Evolutionary conservation across 306 rosid species (phyloP), one percentile per base, ranked within the genome.

Genomic region (Vigna radiata): DNA sequence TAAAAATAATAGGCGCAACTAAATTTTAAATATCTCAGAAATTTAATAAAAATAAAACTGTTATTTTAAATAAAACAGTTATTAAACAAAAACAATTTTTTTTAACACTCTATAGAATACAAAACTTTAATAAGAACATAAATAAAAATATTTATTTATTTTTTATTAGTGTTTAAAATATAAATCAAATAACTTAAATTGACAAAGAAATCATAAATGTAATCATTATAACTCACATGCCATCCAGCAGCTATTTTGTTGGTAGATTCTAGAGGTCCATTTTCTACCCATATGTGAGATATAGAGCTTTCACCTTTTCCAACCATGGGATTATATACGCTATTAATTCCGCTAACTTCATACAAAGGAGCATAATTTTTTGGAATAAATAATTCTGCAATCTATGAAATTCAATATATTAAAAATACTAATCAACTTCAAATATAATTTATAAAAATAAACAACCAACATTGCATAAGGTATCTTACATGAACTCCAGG

Each of bases 191-290:
- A 9, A 27, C 15, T 7, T 53, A 23, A 11, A 5, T 13, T 2
- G 4, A 2, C 4, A 27, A 27, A 27, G 3, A 61, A 54, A 36
- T 8, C 2, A 48, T 60, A 17, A 61, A 12, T 62, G 0, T 1
- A 64, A 10, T n/a, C 25, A 68, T 8, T 44, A 13, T 56, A 56
- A 77, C 82, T 79, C 15, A 72, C 83, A 18, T 72, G 83, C 81
- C 81, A 77, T 67, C 81, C 75, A 3, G 4, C 1, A 0, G 3
- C 0, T 0, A 77, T 67, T 66, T 15, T 23, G 18, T 65, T 47
- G 12, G 1, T 3, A 23, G 1, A 4, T 29, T 4, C 33, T 4
- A 29, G 0, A 29, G 33, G 15, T 7, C 77, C 77, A 37, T 56
- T 72, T 17, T 47, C 47, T 25, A 46, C 60, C 78, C 71, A 70